Evolutionary conservation across 177 flowering plant genomes (phyloP).

Genomic region (Vitis hybrid): DNA sequence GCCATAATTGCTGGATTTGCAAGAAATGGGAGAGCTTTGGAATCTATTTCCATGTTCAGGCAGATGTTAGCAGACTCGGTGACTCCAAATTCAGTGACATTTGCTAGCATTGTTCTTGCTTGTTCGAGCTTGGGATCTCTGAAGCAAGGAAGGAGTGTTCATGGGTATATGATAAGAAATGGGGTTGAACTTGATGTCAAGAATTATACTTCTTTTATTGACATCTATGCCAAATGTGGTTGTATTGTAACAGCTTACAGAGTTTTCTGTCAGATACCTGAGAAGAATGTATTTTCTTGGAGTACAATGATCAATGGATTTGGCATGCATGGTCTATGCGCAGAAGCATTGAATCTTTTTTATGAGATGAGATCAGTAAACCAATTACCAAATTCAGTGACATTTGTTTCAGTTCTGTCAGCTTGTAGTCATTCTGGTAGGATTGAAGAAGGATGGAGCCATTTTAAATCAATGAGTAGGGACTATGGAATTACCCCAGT

Average conservation of each 20-base stretch:
- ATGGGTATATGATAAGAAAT: slow-evolving; percentile 25
- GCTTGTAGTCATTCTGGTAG: slow-evolving; percentile 41
- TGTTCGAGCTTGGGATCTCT: slow-evolving; percentile 23
- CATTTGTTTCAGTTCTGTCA: slow-evolving; percentile 33
- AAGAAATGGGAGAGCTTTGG: slow-evolving; percentile 21
- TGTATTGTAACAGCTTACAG: slow-evolving; percentile 5
- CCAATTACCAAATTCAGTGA: slow-evolving; percentile 26
- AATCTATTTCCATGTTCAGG: slow-evolving; percentile 26
- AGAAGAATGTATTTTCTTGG: slow-evolving; percentile 2
- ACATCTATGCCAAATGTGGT: slow-evolving; percentile 11
- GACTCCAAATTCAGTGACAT: slow-evolving; percentile 26
- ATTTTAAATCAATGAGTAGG: slow-evolving; percentile 23
- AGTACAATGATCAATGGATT: slow-evolving; percentile 10
- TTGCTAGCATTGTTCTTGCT: slow-evolving; percentile 26
- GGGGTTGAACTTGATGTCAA: slow-evolving; percentile 24
- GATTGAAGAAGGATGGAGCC: slow-evolving; percentile 31
- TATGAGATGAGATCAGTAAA: slow-evolving; percentile 19
- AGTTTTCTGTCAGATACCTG: slow-evolving; percentile 10
- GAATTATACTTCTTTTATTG: slow-evolving; percentile 24
- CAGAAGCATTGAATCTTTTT: slow-evolving; percentile 16
- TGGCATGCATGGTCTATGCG: slow-evolving; percentile 9
- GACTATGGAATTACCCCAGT: slow-evolving; percentile 27
- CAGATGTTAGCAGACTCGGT: slow-evolving; percentile 20
- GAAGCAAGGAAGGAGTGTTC: slow-evolving; percentile 29
- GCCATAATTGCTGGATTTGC: slow-evolving; percentile 26